phyloP scores from a whole-genome alignment of 495 filamentous ascomycete species.

The Aspergillus incahuasiensis region DNA sequence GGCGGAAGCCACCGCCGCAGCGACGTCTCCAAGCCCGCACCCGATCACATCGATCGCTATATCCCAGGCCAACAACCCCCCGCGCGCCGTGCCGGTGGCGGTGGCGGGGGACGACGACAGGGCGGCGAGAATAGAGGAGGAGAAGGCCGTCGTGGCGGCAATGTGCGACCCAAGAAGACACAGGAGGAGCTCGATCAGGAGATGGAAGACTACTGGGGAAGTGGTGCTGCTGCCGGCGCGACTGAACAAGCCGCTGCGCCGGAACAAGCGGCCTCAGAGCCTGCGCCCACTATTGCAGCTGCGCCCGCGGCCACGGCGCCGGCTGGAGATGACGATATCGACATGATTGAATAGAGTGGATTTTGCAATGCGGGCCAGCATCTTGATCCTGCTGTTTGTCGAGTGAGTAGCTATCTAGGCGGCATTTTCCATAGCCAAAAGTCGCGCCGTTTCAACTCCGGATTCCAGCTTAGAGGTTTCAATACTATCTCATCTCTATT shows the following conservation, averaged over 20 bases:
- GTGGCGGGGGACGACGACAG: slow-evolving; percentile 43
- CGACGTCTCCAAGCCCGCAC: slow-evolving; percentile 63
- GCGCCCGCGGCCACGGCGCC: slow-evolving; percentile 27
- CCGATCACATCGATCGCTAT: slow-evolving; percentile 78
- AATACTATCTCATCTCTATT: not conserved
- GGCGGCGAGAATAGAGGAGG: slow-evolving; percentile 35
- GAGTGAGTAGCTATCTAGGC: not conserved
- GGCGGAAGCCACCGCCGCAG: slow-evolving; percentile 42
- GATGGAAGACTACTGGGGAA: slow-evolving; percentile 90
- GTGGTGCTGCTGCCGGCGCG: slow-evolving; percentile 27
- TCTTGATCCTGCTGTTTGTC: not conserved
- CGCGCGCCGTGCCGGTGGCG: slow-evolving; percentile 34
- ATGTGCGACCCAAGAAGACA: slow-evolving; percentile 74
- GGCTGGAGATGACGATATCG: slow-evolving; percentile 52
- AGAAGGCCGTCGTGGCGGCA: slow-evolving; percentile 34
- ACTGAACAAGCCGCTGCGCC: slow-evolving; percentile 22
- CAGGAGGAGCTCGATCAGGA: slow-evolving; percentile 89
- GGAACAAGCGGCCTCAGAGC: slow-evolving; percentile 9
- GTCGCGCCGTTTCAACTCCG: not conserved
- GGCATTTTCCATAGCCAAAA: not conserved
- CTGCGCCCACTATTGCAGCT: not conserved
- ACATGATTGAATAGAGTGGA: slow-evolving; percentile 46
- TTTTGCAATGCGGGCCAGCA: not conserved
- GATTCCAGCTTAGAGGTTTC: not conserved
- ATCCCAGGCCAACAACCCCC: slow-evolving; percentile 56